Percentiles rank a stretch among this genome's conserved stretches.
Evolutionary conservation across 2,329 filamentous ascomycete genomes (phyloP).

Genomic region (Gremmenia infestans): DNA sequence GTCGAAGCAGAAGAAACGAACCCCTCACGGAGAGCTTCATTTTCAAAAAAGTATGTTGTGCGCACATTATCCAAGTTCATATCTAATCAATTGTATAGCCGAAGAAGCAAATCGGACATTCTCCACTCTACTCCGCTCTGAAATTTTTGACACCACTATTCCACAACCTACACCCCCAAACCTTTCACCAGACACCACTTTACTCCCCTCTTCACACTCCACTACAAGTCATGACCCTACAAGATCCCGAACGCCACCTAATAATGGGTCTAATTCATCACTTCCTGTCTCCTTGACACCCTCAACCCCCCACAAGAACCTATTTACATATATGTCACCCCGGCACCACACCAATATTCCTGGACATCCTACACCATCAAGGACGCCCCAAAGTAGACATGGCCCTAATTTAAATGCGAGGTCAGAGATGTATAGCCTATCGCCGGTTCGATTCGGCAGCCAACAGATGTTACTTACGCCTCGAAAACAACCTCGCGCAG

Average conservation of each 20-base stretch:
- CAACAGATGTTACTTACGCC: conserved; percentile 91
- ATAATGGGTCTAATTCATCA: conserved; percentile 52
- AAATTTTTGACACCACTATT: conserved; percentile 87
- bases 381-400: conserved; percentile 83
- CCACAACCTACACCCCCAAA: conserved; percentile 70
- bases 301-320: conserved; percentile 94
- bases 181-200: conserved; percentile 53
- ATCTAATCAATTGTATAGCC: conserved; percentile 41
- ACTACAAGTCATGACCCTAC: conserved; percentile 60
- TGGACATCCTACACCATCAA: conserved; percentile 81
- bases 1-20: conserved; percentile 77
- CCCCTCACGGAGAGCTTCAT: conserved; percentile 83
- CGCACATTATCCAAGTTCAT: conserved; percentile 1
- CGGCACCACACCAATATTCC: conserved; percentile 61
- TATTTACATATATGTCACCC: conserved; percentile 87
- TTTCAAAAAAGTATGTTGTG: conserved; percentile 76
- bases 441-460: conserved; percentile 86
- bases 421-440: conserved; percentile 92
- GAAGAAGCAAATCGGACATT: conserved; percentile 95
- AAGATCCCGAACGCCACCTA: conserved; percentile 76
- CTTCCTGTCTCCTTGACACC: conserved; percentile 77
- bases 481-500: conserved; percentile 78
- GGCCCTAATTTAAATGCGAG: conserved; percentile 83
- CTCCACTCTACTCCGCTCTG: conserved; percentile 78
- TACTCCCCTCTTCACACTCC: conserved; percentile 46